These are phyloP conservation scores for Colletotrichum agaves DNA, from an alignment of 2,329 filamentous ascomycete genomes.

Conservation along the genomic window DNA sequence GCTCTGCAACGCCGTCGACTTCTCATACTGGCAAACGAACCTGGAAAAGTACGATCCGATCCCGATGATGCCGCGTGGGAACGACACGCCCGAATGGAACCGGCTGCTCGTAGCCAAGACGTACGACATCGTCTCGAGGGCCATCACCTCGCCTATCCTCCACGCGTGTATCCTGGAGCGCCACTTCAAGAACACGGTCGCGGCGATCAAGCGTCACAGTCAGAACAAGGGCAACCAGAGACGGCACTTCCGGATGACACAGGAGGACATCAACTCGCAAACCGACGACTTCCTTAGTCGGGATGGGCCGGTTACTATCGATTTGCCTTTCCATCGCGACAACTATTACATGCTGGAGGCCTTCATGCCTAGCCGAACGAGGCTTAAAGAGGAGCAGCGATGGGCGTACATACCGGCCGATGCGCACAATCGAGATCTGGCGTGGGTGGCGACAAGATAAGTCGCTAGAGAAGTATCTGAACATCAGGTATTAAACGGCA, in stretches of 20 bases:
- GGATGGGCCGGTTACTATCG: conserved; percentile 60
- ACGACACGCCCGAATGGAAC: conserved; percentile 60
- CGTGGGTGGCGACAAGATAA: conserved; percentile 6
- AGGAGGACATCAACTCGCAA: conserved; percentile 54
- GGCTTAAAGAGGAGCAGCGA: conserved; percentile 54
- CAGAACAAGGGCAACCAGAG: conserved; percentile 60
- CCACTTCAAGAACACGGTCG: conserved; percentile 44
- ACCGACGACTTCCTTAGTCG: conserved; percentile 63
- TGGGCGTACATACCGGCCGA: conserved; percentile 61
- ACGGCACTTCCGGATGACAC: conserved; percentile 47
- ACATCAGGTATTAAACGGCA: too few relatives aligned
- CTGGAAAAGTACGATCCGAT: conserved; percentile 63
- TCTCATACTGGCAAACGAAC: conserved; percentile 64
- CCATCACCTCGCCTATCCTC: conserved; percentile 59
- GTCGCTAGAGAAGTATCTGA: neutral
- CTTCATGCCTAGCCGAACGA: conserved; percentile 66
- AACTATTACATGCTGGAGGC: conserved; percentile 69
- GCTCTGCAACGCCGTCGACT: conserved; percentile 64
- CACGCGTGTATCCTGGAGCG: conserved; percentile 55
- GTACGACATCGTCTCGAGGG: conserved; percentile 55
- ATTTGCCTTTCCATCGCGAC: conserved; percentile 66
- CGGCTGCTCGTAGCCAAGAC: conserved; percentile 53
- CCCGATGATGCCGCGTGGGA: conserved; percentile 60
- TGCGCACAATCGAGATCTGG: conserved; percentile 53
- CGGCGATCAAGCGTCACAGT: conserved; percentile 50